These are phyloP conservation scores for Cyberlindnera petersonii DNA, from an alignment of 805 yeast genomes.

Conservation along the genomic window DNA sequence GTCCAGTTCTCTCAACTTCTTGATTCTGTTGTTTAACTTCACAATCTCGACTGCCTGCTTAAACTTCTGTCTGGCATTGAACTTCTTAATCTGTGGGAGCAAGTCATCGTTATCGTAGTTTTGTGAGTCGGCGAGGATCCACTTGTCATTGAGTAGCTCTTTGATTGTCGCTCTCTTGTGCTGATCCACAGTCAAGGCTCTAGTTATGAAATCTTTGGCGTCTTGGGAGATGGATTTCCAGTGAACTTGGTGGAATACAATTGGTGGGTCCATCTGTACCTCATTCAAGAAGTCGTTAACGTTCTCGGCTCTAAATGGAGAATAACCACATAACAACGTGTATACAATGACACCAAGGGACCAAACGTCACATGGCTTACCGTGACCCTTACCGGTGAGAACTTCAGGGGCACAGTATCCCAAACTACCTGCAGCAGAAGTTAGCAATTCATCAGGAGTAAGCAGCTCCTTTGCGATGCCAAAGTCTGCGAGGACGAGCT, in stretches of 20 bases:
- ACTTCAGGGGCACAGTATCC: constrained; percentile 99
- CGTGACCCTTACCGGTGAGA: constrained; percentile 76
- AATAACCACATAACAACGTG: constrained; percentile 85
- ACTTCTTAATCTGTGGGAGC: constrained; percentile 74
- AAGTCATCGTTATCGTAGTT: constrained; percentile 54
- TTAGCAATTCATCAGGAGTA: constrained; percentile 55
- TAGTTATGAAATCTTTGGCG: constrained; percentile 74
- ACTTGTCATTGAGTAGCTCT: constrained; percentile 63
- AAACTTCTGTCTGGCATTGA: constrained; percentile 80
- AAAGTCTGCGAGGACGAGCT: constrained; percentile 87
- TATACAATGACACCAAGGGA: constrained; percentile 90
- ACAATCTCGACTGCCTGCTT: constrained; percentile 84
- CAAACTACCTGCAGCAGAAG: constrained; percentile 81
- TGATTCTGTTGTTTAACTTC: constrained; percentile 72
- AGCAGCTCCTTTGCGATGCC: constrained; percentile 85
- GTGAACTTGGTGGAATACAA: constrained; percentile 85
- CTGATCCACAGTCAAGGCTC: constrained; percentile 68
- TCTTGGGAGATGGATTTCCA: constrained; percentile 79
- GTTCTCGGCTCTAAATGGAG: constrained; percentile 85
- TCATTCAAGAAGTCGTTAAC: constrained; percentile 79
- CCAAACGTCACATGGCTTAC: constrained; percentile 96
- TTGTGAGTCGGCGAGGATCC: constrained; percentile 58
- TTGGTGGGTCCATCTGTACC: constrained; percentile 60
- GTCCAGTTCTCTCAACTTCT: constrained; percentile 56
- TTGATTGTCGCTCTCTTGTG: constrained; percentile 62